These are phyloP conservation scores for Cylindrotheca fusiformis DNA, from an alignment of 108 stramenopile genomes.

Conservation along the genomic window DNA sequence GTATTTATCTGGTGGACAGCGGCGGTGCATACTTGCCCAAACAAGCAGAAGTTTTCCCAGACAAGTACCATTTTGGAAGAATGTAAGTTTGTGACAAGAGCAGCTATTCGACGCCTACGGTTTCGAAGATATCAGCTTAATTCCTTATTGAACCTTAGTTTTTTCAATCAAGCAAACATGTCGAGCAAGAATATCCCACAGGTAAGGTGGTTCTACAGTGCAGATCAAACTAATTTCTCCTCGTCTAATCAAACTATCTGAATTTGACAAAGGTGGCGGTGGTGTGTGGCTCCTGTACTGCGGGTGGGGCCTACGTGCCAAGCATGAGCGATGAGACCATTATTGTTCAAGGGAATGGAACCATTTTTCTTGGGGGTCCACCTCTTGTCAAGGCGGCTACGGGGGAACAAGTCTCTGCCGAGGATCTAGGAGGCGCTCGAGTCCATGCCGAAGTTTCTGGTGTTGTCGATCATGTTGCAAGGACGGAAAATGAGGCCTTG, in stretches of 20 bases:
- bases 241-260: background rate
- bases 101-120: too few species aligned
- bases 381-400: constrained; percentile 98
- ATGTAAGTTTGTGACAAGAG: too few species aligned
- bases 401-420: constrained; percentile 94
- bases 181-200: constrained; percentile 88
- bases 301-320: constrained; percentile 98
- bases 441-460: constrained; percentile 91
- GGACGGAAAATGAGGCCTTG: constrained; percentile 90
- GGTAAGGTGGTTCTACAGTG: constrained; percentile 5
- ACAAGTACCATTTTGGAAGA: constrained; percentile 95
- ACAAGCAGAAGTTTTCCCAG: constrained; percentile 98
- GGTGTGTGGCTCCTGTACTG: constrained; percentile 97
- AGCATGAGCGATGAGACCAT: constrained; percentile 97
- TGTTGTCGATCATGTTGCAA: constrained; percentile 94
- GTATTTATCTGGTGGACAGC: constrained; percentile 95
- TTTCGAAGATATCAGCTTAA: too few species aligned
- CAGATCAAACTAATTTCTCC: background rate
- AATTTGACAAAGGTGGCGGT: constrained; percentile 74
- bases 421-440: constrained; percentile 95
- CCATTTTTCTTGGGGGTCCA: constrained; percentile 98
- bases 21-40: constrained; percentile 95
- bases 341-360: constrained; percentile 95
- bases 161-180: constrained; percentile 97
- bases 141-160: too few species aligned